Percentiles rank a stretch among this genome's conserved stretches.
Evolutionary conservation across 768 basidiomycete genomes (phyloP).

Genomic region (Tulasnella sp.): DNA sequence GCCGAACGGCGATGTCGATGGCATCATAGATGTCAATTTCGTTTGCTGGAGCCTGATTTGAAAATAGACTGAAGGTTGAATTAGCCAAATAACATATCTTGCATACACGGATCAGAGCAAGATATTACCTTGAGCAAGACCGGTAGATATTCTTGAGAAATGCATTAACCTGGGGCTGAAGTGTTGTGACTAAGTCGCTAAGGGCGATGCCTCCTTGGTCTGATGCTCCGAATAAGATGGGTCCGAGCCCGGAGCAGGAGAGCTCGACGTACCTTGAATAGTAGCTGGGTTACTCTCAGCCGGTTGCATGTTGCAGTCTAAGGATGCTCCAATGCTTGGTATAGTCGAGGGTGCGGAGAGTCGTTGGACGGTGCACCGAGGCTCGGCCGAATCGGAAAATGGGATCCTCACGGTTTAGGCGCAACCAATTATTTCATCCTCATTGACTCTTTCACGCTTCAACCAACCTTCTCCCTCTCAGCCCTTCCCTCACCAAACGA

Average conservation of each 20-base stretch:
- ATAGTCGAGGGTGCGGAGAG: neutral
- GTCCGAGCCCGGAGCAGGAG: neutral
- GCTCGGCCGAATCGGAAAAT: neutral
- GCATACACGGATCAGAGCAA: neutral
- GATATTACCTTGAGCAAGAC: neutral
- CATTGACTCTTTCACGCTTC: neutral
- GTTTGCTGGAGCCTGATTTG: neutral
- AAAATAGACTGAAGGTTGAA: neutral
- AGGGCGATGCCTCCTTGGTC: neutral
- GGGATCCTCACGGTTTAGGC: neutral
- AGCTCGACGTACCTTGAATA: neutral
- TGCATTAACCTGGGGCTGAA: neutral
- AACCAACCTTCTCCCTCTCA: neutral
- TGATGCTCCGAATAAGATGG: neutral
- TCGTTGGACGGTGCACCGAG: neutral
- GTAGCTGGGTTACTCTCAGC: neutral
- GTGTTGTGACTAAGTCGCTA: neutral
- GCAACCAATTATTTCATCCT: neutral
- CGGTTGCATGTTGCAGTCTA: neutral
- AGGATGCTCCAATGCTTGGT: neutral
- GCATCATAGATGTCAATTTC: neutral
- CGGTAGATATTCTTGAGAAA: neutral
- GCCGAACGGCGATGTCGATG: neutral
- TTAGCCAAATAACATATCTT: neutral
- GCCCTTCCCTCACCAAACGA: neutral